Conservation (phyloP, 495 filamentous ascomycete species). For the Penicillium bovifimosum region DNA sequence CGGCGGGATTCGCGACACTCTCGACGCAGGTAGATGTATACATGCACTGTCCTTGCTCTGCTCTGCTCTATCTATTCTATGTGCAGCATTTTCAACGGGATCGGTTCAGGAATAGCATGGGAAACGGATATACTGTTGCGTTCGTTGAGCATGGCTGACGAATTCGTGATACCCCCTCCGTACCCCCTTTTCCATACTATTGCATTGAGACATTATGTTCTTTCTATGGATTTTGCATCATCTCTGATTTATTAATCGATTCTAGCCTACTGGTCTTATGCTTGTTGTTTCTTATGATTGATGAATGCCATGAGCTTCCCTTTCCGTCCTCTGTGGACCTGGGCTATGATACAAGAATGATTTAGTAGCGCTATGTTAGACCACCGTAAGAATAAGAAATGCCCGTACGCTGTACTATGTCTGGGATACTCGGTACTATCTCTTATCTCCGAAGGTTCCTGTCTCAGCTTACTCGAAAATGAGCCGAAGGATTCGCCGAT, state of each 20-base stretch:
- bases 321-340: neutral
- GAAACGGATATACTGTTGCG: conserved; percentile 21
- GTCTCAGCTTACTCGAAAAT: too few species aligned
- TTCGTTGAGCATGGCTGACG: conserved; percentile 16
- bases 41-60: too few species aligned
- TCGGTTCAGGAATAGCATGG: conserved; percentile 5
- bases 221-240: neutral
- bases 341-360: conserved; percentile 7
- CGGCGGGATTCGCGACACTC: conserved; percentile 30
- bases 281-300: conserved; percentile 16
- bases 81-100: neutral
- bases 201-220: neutral
- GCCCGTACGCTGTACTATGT: too few species aligned
- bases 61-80: neutral
- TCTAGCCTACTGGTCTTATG: neutral
- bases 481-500: too few species aligned
- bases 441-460: too few species aligned
- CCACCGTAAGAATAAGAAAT: neutral
- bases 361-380: neutral
- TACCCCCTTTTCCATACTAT: neutral
- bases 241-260: neutral
- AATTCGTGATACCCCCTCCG: conserved; percentile 22
- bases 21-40: conserved; percentile 25
- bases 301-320: conserved; percentile 21
- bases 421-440: too few species aligned